Percentiles rank a stretch among this genome's conserved stretches.
These are phyloP conservation scores for Dendrostoma leiphaemia DNA, from an alignment of 2,329 filamentous ascomycete genomes.

Conservation along the genomic window DNA sequence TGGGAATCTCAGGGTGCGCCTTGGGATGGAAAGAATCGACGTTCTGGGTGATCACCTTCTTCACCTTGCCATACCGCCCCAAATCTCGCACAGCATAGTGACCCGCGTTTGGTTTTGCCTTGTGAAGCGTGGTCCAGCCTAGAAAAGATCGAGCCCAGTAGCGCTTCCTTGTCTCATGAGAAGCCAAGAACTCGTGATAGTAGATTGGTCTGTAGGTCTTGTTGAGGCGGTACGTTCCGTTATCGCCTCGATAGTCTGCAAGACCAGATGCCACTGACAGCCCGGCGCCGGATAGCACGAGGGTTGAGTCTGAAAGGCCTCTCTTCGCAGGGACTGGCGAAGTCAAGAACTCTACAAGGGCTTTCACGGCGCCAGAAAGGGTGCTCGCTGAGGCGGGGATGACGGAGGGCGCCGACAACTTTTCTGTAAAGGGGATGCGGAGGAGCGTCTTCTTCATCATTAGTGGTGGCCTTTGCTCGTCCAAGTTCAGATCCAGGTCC, in stretches of 20 bases:
- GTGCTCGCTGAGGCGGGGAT: conserved; percentile 71
- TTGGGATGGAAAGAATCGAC: conserved; percentile 89
- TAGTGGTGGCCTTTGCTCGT: conserved; percentile 11
- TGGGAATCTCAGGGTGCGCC: conserved; percentile 72
- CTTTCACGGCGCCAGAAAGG: conserved; percentile 69
- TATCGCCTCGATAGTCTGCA: conserved; percentile 85
- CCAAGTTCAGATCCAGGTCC: conserved; percentile 21
- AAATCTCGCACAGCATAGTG: conserved; percentile 77
- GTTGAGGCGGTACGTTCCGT: conserved; percentile 92
- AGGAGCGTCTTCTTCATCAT: conserved; percentile 70
- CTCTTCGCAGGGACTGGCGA: conserved; percentile 45
- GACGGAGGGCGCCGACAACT: conserved; percentile 72
- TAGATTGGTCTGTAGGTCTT: conserved; percentile 89
- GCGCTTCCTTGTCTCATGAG: conserved; percentile 80
- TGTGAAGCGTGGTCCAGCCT: conserved; percentile 81
- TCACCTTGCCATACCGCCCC: conserved; percentile 68
- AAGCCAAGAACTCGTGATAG: conserved; percentile 81
- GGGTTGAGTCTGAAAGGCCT: conserved; percentile 43
- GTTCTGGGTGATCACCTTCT: conserved; percentile 86
- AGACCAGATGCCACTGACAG: conserved; percentile 91
- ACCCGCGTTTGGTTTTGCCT: conserved; percentile 74
- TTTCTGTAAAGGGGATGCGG: conserved; percentile 87
- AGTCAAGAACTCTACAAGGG: conserved; percentile 74
- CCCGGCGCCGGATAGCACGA: conserved; percentile 74
- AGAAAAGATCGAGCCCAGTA: conserved; percentile 97